phyloP scores from a whole-genome alignment of 352 stramenopile species.

The Globisporangium rhizosaccharum region DNA sequence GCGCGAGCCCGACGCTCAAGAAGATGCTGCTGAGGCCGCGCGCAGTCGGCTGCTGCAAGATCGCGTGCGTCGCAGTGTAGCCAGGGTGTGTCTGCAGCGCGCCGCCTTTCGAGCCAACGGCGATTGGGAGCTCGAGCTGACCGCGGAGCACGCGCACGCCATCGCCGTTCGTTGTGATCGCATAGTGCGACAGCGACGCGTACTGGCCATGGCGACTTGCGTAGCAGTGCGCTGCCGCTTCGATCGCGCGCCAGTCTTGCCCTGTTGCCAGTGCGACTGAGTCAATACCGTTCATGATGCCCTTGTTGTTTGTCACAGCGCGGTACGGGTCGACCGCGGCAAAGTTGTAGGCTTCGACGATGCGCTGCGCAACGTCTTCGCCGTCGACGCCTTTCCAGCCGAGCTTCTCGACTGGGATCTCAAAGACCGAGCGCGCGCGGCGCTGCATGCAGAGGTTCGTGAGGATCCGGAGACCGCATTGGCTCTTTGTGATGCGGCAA shows the following conservation, averaged over 20 bases:
- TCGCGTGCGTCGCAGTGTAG: slow-evolving; percentile 70
- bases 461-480: slow-evolving; percentile 76
- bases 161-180: slow-evolving; percentile 29
- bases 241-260: slow-evolving; percentile 84
- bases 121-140: slow-evolving; percentile 71
- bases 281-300: slow-evolving; percentile 87
- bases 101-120: slow-evolving; percentile 78
- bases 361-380: slow-evolving; percentile 62
- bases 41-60: slow-evolving; percentile 67
- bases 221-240: slow-evolving; percentile 79
- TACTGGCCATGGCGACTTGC: slow-evolving; percentile 76
- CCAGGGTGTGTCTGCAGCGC: slow-evolving; percentile 78
- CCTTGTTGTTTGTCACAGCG: slow-evolving; percentile 88
- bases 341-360: slow-evolving; percentile 86
- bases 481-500: slow-evolving; percentile 51
- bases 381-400: slow-evolving; percentile 79
- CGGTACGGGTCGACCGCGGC: slow-evolving; percentile 76
- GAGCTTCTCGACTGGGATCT: slow-evolving; percentile 70
- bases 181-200: slow-evolving; percentile 74
- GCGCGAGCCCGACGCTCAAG: slow-evolving; percentile 73
- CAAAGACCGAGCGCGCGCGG: slow-evolving; percentile 55
- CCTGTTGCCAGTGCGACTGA: slow-evolving; percentile 74
- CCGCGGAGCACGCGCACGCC: slow-evolving; percentile 53
- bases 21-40: slow-evolving; percentile 62
- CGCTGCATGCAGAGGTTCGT: slow-evolving; percentile 88